Percentiles rank a stretch among this genome's conserved stretches.
Evolutionary conservation across 23 red algal species (phyloP).

Genomic region (Gracilaria domingensis): DNA sequence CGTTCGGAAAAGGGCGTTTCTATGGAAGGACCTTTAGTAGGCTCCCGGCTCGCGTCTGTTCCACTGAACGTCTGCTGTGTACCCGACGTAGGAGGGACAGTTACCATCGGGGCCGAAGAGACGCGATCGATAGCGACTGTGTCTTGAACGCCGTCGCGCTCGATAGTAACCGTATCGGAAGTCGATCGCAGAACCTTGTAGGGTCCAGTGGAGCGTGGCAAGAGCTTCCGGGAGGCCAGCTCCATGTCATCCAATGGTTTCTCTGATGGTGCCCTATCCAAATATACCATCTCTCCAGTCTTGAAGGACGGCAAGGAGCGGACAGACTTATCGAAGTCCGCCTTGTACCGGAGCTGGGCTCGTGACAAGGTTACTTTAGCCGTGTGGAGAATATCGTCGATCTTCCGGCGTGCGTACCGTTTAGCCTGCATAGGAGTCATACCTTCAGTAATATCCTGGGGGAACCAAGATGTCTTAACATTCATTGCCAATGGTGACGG

Average conservation of each 20-base stretch:
- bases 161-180: background rate
- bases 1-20: too few species aligned
- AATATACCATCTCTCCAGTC: background rate
- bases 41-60: too few species aligned
- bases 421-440: background rate
- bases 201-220: background rate
- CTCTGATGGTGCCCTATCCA: background rate
- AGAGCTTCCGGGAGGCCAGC: background rate
- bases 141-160: background rate
- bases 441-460: background rate
- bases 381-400: background rate
- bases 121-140: background rate
- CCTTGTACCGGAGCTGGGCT: slow-evolving; percentile 2
- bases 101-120: background rate
- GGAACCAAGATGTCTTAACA: background rate
- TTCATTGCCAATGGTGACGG: background rate
- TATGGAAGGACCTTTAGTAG: too few species aligned
- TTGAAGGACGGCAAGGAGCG: background rate
- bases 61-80: too few species aligned
- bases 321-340: slow-evolving; percentile 14
- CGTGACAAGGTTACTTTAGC: background rate
- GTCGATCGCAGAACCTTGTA: background rate
- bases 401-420: background rate
- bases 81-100: too few species aligned
- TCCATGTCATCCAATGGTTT: background rate